phyloP scores from a whole-genome alignment of 2,329 filamentous ascomycete species.

The Fonsecaea multimorphosa region DNA sequence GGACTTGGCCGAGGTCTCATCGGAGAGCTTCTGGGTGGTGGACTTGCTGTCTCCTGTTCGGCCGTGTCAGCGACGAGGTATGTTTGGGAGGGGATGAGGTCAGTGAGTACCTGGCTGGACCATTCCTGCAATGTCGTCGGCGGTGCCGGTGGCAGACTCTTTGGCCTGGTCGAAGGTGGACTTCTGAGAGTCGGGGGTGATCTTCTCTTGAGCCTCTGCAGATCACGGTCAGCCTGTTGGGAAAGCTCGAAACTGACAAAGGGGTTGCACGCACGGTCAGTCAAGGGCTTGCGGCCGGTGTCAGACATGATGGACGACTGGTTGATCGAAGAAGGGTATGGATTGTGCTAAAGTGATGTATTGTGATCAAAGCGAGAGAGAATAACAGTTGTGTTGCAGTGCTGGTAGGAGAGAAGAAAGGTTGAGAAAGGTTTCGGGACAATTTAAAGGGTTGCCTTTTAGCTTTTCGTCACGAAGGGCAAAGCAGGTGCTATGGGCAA shows the following conservation, averaged over 20 bases:
- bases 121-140: slow-evolving; percentile 58
- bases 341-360: slow-evolving; percentile 3
- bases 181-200: slow-evolving; percentile 66
- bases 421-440: slow-evolving; percentile 2
- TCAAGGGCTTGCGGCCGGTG: slow-evolving; percentile 66
- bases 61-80: slow-evolving; percentile 6
- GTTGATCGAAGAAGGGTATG: background rate
- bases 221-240: slow-evolving; percentile 18
- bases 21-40: slow-evolving; percentile 57
- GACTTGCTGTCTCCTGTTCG: slow-evolving; percentile 60
- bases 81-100: background rate
- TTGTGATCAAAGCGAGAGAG: slow-evolving; percentile 11
- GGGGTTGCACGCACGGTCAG: slow-evolving; percentile 47
- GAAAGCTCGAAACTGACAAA: background rate
- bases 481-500: slow-evolving; percentile 5
- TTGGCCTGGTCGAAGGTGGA: slow-evolving; percentile 65
- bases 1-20: slow-evolving; percentile 41
- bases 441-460: slow-evolving; percentile 1
- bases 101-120: slow-evolving; percentile 43
- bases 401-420: slow-evolving; percentile 9
- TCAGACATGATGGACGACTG: slow-evolving; percentile 56
- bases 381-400: slow-evolving; percentile 2
- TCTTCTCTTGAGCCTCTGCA: slow-evolving; percentile 59
- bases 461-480: slow-evolving; percentile 4
- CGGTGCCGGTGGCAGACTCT: slow-evolving; percentile 62